phyloP scores from a whole-genome alignment of 2,329 filamentous ascomycete species.

The Trichophyton rubrum region DNA sequence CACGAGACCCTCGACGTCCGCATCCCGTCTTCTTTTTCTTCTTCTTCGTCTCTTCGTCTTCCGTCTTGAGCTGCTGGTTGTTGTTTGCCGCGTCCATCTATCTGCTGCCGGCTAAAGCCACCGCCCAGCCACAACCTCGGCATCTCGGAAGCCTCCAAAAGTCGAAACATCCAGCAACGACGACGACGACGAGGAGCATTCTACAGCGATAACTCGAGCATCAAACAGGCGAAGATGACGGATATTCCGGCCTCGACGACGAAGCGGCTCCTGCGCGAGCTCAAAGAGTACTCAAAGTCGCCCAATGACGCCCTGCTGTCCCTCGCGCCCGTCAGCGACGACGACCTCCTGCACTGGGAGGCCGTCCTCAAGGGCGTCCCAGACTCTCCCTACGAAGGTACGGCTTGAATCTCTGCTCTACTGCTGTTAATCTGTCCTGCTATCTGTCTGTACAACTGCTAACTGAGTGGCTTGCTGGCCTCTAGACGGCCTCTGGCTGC shows the following conservation, averaged over 20 bases:
- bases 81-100: not conserved
- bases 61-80: not conserved
- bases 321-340: constrained; percentile 45
- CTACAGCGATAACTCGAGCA: not conserved
- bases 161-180: not conserved
- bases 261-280: constrained; percentile 50
- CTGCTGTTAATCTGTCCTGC: no score
- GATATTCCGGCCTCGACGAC: constrained; percentile 28
- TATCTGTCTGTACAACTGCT: not conserved
- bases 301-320: constrained; percentile 46
- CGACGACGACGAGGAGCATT: no score
- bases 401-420: not conserved
- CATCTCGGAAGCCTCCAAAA: not conserved
- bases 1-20: constrained; percentile 46
- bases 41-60: not conserved
- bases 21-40: constrained; percentile 29
- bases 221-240: not conserved
- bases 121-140: not conserved
- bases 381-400: constrained; percentile 50
- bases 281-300: constrained; percentile 44
- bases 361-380: constrained; percentile 48
- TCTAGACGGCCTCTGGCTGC: constrained; percentile 67
- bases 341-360: constrained; percentile 47
- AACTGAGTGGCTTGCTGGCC: not conserved
- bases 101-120: not conserved